phyloP scores from a whole-genome alignment of 208 protist genomes.

The Crithidia fasciculata region DNA sequence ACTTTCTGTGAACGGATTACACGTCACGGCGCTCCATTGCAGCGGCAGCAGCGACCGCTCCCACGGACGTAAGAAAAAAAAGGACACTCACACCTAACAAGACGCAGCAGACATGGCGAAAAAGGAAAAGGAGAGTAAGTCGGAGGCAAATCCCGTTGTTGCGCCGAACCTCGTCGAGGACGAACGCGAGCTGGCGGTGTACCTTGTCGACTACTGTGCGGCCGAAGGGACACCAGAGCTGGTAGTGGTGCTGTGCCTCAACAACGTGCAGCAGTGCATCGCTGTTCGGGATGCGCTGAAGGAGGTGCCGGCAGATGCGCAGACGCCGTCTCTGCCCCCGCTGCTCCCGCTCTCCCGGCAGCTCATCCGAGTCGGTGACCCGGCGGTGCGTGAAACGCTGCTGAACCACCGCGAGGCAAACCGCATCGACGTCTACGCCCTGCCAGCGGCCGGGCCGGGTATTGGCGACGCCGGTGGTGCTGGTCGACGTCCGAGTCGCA shows the following conservation, averaged over 20 bases:
- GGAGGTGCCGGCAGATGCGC: constrained; percentile 20
- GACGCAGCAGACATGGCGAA: constrained; percentile 24
- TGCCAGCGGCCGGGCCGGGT: neutral
- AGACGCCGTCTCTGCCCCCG: constrained; percentile 19
- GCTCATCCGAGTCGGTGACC: constrained; percentile 7
- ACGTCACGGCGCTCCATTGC: too few relatives aligned
- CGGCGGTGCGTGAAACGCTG: constrained; percentile 14
- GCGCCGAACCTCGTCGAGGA: constrained; percentile 21
- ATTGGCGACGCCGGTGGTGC: neutral
- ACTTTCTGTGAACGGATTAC: too few relatives aligned
- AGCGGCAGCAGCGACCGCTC: neutral
- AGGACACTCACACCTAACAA: neutral
- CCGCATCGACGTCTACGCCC: constrained; percentile 30
- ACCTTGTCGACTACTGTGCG: constrained; percentile 2
- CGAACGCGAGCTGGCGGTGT: constrained; percentile 29
- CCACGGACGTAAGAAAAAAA: neutral
- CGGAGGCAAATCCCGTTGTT: neutral
- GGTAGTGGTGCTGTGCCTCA: constrained; percentile 30
- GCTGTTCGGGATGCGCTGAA: constrained; percentile 13
- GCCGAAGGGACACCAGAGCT: constrained; percentile 9
- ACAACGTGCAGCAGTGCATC: constrained; percentile 23
- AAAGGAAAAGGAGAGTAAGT: constrained; percentile 31
- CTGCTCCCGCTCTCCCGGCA: constrained; percentile 18
- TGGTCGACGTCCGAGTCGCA: constrained; percentile 3
- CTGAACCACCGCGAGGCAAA: constrained; percentile 23